A percentile compares a stretch with the other conserved stretches of the same genome.
These are phyloP conservation scores for Farysia itapuensis DNA, from an alignment of 1,284 basidiomycete species.

Conservation along the genomic window DNA sequence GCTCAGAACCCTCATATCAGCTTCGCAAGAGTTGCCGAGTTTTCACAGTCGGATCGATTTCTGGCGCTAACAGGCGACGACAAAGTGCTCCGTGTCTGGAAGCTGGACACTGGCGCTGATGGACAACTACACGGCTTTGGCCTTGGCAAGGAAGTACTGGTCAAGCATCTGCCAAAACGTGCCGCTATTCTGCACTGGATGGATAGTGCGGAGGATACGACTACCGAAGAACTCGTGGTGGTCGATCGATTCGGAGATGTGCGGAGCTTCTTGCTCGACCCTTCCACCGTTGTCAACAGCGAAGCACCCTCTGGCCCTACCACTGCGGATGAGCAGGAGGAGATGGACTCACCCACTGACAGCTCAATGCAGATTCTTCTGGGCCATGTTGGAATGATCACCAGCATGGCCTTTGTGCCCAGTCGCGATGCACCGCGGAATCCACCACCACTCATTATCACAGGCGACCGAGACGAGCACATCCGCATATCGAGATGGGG, in stretches of 20 bases:
- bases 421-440: constrained; percentile 1
- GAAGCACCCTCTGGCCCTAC: constrained; percentile 3
- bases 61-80: constrained; percentile 54
- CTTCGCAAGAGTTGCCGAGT: constrained; percentile 43
- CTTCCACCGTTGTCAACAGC: constrained; percentile 7
- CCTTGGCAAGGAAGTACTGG: constrained; percentile 38
- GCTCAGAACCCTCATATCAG: constrained; percentile 29
- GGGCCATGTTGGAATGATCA: constrained; percentile 54
- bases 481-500: constrained; percentile 58
- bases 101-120: constrained; percentile 6
- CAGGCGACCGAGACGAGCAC: constrained; percentile 56
- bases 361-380: constrained; percentile 39
- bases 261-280: constrained; percentile 36
- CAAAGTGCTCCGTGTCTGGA: constrained; percentile 52
- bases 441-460: constrained; percentile 38
- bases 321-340: constrained; percentile 1
- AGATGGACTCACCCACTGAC: constrained; percentile 33
- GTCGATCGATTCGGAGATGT: constrained; percentile 53
- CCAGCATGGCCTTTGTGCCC: constrained; percentile 42
- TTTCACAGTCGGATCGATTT: constrained; percentile 39
- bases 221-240: constrained; percentile 40
- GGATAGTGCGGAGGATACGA: constrained; percentile 8
- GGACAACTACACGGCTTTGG: constrained; percentile 10
- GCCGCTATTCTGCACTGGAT: constrained; percentile 48
- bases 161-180: constrained; percentile 49